Evolutionary conservation across 768 basidiomycete genomes (phyloP).

Genomic region (Mycena polygramma): DNA sequence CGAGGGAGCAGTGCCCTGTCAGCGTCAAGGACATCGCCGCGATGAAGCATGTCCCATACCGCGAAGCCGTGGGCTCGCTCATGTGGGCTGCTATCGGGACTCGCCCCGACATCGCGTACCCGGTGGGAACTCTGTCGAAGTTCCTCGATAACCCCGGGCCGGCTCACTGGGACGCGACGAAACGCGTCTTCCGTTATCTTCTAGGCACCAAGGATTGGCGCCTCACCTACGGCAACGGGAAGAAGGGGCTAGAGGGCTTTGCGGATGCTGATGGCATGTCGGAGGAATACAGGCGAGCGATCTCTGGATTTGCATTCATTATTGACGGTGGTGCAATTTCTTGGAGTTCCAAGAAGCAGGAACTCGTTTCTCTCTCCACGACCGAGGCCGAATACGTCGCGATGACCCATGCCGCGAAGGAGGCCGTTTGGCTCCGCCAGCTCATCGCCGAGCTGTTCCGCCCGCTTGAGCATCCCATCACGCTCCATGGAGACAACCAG

Average conservation of each 20-base stretch:
- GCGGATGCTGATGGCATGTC: conserved; percentile 8
- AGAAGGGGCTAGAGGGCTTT: conserved; percentile 2
- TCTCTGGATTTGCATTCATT: conserved; percentile 5
- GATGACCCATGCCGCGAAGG: too few relatives aligned
- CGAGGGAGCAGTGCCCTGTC: conserved; percentile 1
- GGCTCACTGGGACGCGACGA: conserved; percentile 20
- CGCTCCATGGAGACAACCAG: too few relatives aligned
- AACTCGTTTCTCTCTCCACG: too few relatives aligned
- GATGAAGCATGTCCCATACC: conserved; percentile 10
- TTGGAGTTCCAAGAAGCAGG: too few relatives aligned
- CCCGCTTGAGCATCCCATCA: too few relatives aligned
- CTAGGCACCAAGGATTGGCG: conserved; percentile 10
- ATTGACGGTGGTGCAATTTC: too few relatives aligned
- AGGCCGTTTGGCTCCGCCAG: too few relatives aligned
- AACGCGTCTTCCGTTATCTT: conserved; percentile 20
- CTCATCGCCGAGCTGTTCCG: too few relatives aligned
- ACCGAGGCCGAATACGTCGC: too few relatives aligned
- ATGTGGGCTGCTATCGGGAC: conserved; percentile 14
- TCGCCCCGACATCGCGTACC: conserved; percentile 11
- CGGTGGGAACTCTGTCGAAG: conserved; percentile 4
- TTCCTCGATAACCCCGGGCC: conserved; percentile 15
- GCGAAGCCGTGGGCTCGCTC: conserved; percentile 15
- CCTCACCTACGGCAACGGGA: conserved; percentile 4
- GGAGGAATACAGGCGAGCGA: conserved; percentile 12
- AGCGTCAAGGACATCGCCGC: conserved; percentile 6